A percentile compares a stretch with the other conserved stretches of the same genome.
Conservation (phyloP, 2,329 filamentous ascomycete species). For the Pseudodiploospora longispora region DNA sequence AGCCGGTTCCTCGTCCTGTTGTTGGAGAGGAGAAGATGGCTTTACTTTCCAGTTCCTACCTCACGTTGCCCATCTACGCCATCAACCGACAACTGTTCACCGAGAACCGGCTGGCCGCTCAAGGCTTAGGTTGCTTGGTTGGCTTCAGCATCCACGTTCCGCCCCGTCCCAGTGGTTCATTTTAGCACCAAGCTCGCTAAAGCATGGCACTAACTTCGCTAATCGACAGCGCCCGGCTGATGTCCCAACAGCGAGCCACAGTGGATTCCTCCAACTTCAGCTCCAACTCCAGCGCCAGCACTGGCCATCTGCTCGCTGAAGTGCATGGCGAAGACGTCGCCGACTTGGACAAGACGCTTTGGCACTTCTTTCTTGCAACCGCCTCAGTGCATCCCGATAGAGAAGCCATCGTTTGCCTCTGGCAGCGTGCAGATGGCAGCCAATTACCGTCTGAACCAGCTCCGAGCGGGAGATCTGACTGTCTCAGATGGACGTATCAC, state of each 20-base stretch:
- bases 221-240: not conserved
- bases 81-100: too few relatives aligned
- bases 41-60: too few relatives aligned
- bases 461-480: constrained; percentile 4
- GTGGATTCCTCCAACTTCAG: too few relatives aligned
- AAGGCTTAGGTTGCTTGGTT: too few relatives aligned
- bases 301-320: constrained; percentile 16
- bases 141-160: too few relatives aligned
- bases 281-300: not conserved
- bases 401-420: constrained; percentile 28
- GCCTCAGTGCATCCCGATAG: constrained; percentile 19
- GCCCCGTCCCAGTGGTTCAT: too few relatives aligned
- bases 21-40: too few relatives aligned
- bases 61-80: too few relatives aligned
- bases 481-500: constrained; percentile 23
- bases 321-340: constrained; percentile 18
- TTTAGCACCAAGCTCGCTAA: too few relatives aligned
- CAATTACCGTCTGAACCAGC: constrained; percentile 1
- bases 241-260: too few relatives aligned
- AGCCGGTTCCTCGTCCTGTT: too few relatives aligned
- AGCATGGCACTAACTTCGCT: not conserved
- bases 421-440: constrained; percentile 17
- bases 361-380: constrained; percentile 24
- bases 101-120: too few relatives aligned
- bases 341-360: constrained; percentile 22